Evolutionary conservation across 441 rosid genomes (phyloP).

Genomic region (Syzygium malaccense): DNA sequence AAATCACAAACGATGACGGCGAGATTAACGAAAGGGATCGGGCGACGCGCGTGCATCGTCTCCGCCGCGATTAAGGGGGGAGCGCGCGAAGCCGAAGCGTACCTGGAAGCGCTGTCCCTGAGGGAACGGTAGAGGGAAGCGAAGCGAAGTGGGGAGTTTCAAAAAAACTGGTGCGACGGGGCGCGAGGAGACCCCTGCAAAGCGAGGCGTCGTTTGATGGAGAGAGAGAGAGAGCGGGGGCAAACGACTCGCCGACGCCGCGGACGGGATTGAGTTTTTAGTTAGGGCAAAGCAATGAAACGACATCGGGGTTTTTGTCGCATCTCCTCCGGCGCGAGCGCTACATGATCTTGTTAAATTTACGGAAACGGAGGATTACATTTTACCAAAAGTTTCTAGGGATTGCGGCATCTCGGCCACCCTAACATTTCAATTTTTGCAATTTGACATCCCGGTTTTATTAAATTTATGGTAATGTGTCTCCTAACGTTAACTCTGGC

Average conservation of each 20-base stretch:
- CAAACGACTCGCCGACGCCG: neutral
- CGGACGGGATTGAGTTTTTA: neutral
- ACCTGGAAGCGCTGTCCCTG: neutral
- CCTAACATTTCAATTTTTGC: neutral
- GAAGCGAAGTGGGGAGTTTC: neutral
- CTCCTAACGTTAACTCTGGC: neutral
- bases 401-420: neutral
- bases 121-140: too few species aligned
- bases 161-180: neutral
- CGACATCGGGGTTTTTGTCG: neutral
- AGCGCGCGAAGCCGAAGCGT: neutral
- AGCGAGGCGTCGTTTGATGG: neutral
- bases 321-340: neutral
- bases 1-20: neutral
- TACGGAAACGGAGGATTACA: neutral
- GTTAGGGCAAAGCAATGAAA: neutral
- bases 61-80: neutral
- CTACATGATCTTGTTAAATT: neutral
- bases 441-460: neutral
- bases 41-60: neutral
- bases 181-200: neutral
- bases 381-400: neutral
- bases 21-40: neutral
- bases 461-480: accelerated
- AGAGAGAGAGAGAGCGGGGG: neutral